phyloP scores from a whole-genome alignment of 1,284 basidiomycete species.

The Tilletia indica region DNA sequence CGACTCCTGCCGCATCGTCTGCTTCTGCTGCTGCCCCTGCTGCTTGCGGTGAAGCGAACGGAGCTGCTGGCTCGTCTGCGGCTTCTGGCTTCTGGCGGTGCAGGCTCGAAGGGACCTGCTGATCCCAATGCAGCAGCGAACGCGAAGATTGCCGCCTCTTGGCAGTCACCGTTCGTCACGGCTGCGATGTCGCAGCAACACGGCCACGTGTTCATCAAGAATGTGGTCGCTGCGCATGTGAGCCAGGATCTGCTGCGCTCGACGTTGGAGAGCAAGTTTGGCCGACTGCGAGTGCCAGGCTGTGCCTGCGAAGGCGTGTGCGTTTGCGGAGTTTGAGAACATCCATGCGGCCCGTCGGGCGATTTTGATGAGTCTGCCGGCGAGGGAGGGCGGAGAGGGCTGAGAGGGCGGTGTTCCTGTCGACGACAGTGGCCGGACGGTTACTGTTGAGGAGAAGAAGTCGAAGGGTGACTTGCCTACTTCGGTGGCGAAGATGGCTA shows the following conservation, averaged over 20 bases:
- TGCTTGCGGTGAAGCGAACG: neutral
- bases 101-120: neutral
- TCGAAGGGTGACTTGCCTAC: neutral
- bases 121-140: conserved; percentile 7
- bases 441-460: conserved; percentile 78
- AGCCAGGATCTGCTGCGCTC: conserved; percentile 65
- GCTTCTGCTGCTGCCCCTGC: conserved; percentile 19
- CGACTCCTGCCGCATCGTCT: conserved; percentile 56
- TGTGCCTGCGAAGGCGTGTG: conserved; percentile 82
- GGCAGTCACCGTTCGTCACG: neutral
- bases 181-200: conserved; percentile 19
- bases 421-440: conserved; percentile 63
- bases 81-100: neutral
- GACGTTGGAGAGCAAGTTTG: conserved; percentile 71
- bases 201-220: conserved; percentile 51
- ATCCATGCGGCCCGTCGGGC: conserved; percentile 81
- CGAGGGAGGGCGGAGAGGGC: conserved; percentile 74
- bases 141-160: conserved; percentile 6
- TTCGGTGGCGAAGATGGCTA: neutral
- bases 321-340: conserved; percentile 83
- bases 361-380: conserved; percentile 70
- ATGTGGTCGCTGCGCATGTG: conserved; percentile 75
- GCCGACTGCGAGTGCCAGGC: conserved; percentile 82
- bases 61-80: conserved; percentile 11
- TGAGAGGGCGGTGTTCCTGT: conserved; percentile 81